Evolutionary conservation across 1,284 basidiomycete species (phyloP).

Genomic region (Coniophora puteana): DNA sequence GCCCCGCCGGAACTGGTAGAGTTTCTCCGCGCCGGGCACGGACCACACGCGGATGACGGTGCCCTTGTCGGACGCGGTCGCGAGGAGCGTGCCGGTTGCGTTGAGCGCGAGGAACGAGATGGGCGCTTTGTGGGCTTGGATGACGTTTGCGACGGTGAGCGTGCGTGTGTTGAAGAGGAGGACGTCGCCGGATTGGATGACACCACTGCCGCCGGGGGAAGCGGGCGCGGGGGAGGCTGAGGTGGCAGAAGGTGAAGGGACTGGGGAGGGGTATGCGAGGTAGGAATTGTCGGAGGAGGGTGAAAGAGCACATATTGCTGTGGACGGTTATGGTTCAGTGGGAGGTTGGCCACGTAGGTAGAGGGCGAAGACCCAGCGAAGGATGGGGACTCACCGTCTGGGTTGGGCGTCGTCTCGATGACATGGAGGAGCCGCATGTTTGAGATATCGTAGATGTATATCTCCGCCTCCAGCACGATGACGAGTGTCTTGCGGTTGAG

Average conservation of each 20-base stretch:
- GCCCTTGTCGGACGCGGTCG: constrained; percentile 93
- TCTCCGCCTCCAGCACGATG: constrained; percentile 93
- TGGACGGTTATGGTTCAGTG: constrained; percentile 4
- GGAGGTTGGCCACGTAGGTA: constrained; percentile 5
- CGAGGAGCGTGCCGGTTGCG: constrained; percentile 85
- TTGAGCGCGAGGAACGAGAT: constrained; percentile 89
- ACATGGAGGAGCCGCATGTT: constrained; percentile 98
- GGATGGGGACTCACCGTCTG: constrained; percentile 64
- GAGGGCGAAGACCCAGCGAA: not conserved
- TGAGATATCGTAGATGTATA: constrained; percentile 98
- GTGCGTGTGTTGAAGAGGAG: constrained; percentile 92
- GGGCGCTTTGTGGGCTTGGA: constrained; percentile 95
- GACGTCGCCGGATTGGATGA: constrained; percentile 77
- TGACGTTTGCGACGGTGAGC: constrained; percentile 90
- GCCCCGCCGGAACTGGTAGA: constrained; percentile 94
- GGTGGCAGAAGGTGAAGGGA: constrained; percentile 76
- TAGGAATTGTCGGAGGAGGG: constrained; percentile 96
- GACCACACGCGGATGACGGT: constrained; percentile 96
- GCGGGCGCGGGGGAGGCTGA: constrained; percentile 45
- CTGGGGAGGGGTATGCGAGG: constrained; percentile 93
- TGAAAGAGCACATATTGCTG: constrained; percentile 92
- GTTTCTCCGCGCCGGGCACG: constrained; percentile 86
- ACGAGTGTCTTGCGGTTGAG: constrained; percentile 95
- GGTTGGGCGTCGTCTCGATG: constrained; percentile 95
- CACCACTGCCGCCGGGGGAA: constrained; percentile 33